These are phyloP conservation scores for Magnolia changhungtana DNA, from an alignment of 164 flowering plant genomes.

Conservation along the genomic window DNA sequence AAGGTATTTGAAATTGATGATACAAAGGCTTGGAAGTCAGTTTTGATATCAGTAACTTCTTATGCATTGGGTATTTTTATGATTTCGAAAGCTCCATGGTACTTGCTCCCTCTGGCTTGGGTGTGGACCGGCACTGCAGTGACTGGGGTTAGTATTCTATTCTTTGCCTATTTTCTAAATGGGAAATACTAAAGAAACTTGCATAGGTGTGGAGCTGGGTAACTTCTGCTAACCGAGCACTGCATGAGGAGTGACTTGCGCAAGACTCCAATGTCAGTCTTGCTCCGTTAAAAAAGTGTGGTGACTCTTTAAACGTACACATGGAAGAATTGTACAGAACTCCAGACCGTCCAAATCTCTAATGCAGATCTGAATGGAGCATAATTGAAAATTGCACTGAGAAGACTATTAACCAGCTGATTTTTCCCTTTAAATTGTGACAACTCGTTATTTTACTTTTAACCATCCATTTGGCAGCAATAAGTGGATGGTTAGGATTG, in stretches of 20 bases:
- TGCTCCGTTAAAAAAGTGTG: too few species aligned
- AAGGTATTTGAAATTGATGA: slow-evolving; percentile 92
- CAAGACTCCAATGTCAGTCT: too few species aligned
- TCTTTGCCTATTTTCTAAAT: not conserved
- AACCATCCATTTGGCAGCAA: not conserved
- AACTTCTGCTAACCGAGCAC: not conserved
- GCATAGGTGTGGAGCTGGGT: not conserved
- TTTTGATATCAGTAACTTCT: slow-evolving; percentile 61
- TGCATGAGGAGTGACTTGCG: too few species aligned
- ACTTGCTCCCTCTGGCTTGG: slow-evolving; percentile 97
- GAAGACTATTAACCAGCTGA: not conserved
- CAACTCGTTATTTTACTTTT: not conserved
- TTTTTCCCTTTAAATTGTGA: not conserved
- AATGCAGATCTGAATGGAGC: not conserved
- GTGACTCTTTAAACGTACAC: too few species aligned
- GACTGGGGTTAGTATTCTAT: slow-evolving; percentile 65
- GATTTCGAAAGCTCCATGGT: slow-evolving; percentile 95
- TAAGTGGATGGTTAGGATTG: not conserved
- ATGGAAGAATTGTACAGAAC: too few species aligned
- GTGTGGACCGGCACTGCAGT: slow-evolving; percentile 97
- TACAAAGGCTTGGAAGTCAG: slow-evolving; percentile 74
- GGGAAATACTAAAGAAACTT: not conserved
- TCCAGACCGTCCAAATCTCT: too few species aligned
- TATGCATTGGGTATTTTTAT: slow-evolving; percentile 77
- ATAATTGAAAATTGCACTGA: not conserved